phyloP scores from a whole-genome alignment of 225 moss, liverwort and hornwort genomes.

The Bryoerythrophyllum caledonicum region DNA sequence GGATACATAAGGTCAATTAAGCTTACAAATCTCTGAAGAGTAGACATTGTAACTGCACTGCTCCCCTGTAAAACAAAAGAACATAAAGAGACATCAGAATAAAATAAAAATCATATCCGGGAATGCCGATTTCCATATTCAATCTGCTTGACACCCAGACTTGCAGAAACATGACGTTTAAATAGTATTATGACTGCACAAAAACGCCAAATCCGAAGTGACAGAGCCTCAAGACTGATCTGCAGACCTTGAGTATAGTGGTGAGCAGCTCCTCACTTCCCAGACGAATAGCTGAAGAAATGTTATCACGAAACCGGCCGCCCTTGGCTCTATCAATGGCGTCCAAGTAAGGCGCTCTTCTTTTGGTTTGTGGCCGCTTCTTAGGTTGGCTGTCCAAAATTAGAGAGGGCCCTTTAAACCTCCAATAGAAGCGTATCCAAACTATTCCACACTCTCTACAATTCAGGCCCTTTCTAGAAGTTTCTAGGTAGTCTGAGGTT shows the following conservation, averaged over 20 bases:
- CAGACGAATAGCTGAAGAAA: constrained; percentile 66
- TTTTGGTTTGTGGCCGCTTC: constrained; percentile 32
- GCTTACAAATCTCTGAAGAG: constrained; percentile 88
- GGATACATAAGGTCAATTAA: constrained; percentile 14
- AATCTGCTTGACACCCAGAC: background rate
- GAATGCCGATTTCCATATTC: background rate
- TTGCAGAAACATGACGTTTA: background rate
- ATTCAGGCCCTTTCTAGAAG: too few relatives aligned
- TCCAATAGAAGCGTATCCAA: too few relatives aligned
- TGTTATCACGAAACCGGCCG: constrained; percentile 47
- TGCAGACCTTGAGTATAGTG: constrained; percentile 62
- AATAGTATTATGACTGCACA: background rate
- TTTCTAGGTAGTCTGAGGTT: too few relatives aligned
- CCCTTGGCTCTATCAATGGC: constrained; percentile 50
- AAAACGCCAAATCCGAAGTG: background rate
- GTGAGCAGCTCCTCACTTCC: constrained; percentile 79
- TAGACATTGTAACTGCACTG: constrained; percentile 82
- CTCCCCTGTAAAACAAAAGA: constrained; percentile 60
- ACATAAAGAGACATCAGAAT: background rate
- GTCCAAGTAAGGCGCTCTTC: constrained; percentile 54
- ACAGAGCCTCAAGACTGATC: background rate
- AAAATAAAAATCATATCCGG: background rate
- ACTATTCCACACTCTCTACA: too few relatives aligned
- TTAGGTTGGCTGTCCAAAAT: constrained; percentile 50
- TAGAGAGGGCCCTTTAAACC: too few relatives aligned